These are phyloP conservation scores for Cytospora chrysosperma DNA, from an alignment of 2,329 filamentous ascomycete genomes.

Conservation along the genomic window DNA sequence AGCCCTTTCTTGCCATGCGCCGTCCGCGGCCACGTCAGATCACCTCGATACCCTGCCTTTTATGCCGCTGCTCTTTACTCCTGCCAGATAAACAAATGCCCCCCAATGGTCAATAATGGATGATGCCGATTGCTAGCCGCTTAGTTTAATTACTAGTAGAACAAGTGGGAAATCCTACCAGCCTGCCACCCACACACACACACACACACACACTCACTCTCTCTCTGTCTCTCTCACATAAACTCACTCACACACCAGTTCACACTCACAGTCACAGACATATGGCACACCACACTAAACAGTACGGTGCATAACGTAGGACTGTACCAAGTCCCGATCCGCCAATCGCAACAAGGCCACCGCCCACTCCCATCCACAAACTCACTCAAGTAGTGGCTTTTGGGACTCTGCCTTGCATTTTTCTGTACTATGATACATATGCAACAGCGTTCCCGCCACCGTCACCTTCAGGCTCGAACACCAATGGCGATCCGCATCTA, in stretches of 20 bases:
- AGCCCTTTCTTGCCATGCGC: not conserved
- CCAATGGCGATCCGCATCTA: not conserved
- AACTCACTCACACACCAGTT: too few species aligned
- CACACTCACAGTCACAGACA: not conserved
- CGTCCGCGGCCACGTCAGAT: constrained; percentile 13
- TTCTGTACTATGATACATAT: constrained; percentile 4
- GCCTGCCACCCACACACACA: not conserved
- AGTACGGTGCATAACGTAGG: not conserved
- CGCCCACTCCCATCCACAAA: not conserved
- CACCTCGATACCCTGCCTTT: not conserved
- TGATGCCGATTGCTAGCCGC: not conserved
- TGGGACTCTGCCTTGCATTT: constrained; percentile 2
- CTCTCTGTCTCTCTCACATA: too few species aligned
- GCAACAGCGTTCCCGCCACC: constrained; percentile 8
- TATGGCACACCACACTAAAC: not conserved
- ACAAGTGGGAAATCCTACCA: not conserved
- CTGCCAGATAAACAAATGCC: not conserved
- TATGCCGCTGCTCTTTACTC: not conserved
- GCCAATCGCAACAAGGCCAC: not conserved
- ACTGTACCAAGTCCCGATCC: not conserved
- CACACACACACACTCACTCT: too few species aligned
- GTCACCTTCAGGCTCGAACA: not conserved
- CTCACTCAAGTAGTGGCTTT: not conserved
- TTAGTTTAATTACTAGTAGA: not conserved
- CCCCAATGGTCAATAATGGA: not conserved